These are phyloP conservation scores for Ascochyta lentis DNA, from an alignment of 2,329 filamentous ascomycete genomes.

Conservation along the genomic window DNA sequence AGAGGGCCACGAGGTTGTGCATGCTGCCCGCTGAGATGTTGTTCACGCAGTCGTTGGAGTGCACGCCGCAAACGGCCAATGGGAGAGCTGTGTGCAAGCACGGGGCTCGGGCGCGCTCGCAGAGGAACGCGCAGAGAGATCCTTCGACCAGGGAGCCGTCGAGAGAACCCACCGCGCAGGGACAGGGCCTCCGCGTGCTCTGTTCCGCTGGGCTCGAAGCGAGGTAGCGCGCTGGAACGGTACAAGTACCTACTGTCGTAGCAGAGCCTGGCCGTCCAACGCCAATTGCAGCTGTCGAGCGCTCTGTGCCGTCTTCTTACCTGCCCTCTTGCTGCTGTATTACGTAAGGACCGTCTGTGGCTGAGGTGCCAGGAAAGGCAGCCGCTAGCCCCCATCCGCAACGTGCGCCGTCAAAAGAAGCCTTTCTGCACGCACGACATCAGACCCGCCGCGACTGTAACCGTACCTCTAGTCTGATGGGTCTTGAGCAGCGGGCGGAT, in stretches of 20 bases:
- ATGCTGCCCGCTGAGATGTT: slow-evolving; percentile 40
- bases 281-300: not conserved
- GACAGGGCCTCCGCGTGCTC: slow-evolving; percentile 3
- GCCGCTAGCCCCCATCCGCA: not conserved
- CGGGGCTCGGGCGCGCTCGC: slow-evolving; percentile 2
- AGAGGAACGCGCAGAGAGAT: slow-evolving; percentile 4
- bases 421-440: slow-evolving; percentile 3
- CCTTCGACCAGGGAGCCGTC: not conserved
- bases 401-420: slow-evolving; percentile 6
- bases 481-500: not conserved
- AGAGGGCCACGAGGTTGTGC: slow-evolving; percentile 46
- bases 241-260: too few relatives aligned
- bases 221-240: not conserved
- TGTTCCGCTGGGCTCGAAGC: slow-evolving; percentile 14
- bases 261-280: slow-evolving; percentile 1
- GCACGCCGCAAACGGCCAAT: slow-evolving; percentile 31
- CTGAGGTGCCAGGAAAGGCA: not conserved
- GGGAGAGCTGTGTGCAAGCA: slow-evolving; percentile 13
- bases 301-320: not conserved
- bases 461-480: slow-evolving; percentile 4
- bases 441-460: slow-evolving; percentile 8
- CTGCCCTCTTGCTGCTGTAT: not conserved
- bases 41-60: slow-evolving; percentile 29
- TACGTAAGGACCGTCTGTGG: slow-evolving; percentile 6
- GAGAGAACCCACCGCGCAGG: slow-evolving; percentile 3